Percentiles rank a stretch among this genome's conserved stretches.
phyloP scores from a whole-genome alignment of 768 basidiomycete genomes.

The Russula compacta region DNA sequence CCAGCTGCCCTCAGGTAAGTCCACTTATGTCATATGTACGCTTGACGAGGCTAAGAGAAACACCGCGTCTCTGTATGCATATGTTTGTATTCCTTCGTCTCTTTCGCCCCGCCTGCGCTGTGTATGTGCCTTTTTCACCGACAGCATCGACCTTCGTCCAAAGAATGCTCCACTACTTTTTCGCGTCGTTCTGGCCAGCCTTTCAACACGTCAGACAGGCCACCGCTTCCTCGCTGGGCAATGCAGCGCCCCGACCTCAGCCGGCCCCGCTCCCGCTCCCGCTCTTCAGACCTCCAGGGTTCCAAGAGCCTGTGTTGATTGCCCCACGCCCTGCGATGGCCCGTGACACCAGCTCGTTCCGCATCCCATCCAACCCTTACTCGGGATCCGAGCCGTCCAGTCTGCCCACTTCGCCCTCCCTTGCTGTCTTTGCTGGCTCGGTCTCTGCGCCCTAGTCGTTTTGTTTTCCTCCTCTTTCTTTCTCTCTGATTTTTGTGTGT shows the following conservation, averaged over 20 bases:
- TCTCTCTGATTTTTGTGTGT: too few relatives aligned
- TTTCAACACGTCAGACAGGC: background rate
- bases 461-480: too few relatives aligned
- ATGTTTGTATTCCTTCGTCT: background rate
- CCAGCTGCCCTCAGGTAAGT: background rate
- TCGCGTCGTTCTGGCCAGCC: background rate
- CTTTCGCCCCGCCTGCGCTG: background rate
- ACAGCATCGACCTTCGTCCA: constrained; percentile 4
- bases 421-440: background rate
- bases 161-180: constrained; percentile 3
- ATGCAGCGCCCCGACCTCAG: background rate
- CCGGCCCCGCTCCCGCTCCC: background rate
- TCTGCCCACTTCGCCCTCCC: background rate
- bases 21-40: background rate
- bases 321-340: constrained; percentile 2
- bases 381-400: background rate
- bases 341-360: constrained; percentile 11
- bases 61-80: background rate
- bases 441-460: background rate
- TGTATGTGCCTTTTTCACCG: background rate
- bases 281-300: background rate
- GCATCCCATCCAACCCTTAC: constrained; percentile 10
- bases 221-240: background rate
- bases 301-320: background rate
- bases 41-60: background rate